phyloP scores from a whole-genome alignment of 768 basidiomycete species.

The Imleria badia region DNA sequence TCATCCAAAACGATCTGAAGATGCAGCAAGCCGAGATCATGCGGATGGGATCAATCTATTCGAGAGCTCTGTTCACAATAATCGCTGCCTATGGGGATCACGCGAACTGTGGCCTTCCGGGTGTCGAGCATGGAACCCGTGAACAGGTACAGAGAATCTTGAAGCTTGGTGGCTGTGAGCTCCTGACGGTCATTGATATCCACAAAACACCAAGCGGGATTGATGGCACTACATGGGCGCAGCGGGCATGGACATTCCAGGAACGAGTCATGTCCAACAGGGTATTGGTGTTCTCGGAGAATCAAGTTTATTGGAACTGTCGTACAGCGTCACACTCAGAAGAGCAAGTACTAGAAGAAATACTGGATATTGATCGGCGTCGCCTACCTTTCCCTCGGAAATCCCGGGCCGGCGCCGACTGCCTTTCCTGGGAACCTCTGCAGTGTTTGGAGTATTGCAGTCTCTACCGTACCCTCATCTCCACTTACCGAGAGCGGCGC shows the following conservation, averaged over 20 bases:
- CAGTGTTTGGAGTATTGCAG: neutral
- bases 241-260: constrained; percentile 22
- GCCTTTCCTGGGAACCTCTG: neutral
- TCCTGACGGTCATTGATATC: constrained; percentile 12
- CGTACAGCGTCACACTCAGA: constrained; percentile 5
- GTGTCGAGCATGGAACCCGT: constrained; percentile 3
- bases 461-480: neutral
- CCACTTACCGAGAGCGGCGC: constrained; percentile 6
- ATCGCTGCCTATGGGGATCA: constrained; percentile 15
- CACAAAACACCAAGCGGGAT: neutral
- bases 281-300: constrained; percentile 18
- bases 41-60: constrained; percentile 24
- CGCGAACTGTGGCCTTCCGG: constrained; percentile 15
- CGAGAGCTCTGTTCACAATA: constrained; percentile 16
- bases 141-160: constrained; percentile 5
- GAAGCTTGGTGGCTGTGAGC: constrained; percentile 7
- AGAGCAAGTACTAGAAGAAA: constrained; percentile 12
- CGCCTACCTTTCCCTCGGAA: neutral
- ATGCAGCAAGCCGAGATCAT: constrained; percentile 19
- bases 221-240: constrained; percentile 5
- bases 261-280: constrained; percentile 17
- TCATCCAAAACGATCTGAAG: constrained; percentile 17
- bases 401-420: neutral
- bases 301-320: constrained; percentile 20
- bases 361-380: neutral